phyloP scores from a whole-genome alignment of 139 green algal species.

The Limnomonas spitsbergensis region DNA sequence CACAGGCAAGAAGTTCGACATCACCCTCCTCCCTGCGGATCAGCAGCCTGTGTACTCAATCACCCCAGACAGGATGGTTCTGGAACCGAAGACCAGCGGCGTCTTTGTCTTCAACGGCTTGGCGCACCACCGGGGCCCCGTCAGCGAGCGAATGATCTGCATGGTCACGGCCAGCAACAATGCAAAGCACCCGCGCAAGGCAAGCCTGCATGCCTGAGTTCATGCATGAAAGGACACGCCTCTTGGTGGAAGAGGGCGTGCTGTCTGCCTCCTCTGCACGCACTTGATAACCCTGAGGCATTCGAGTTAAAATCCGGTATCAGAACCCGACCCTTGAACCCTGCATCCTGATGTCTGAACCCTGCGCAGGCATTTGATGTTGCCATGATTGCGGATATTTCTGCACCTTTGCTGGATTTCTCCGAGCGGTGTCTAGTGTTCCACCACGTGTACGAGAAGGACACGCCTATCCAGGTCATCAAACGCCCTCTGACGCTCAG shows the following conservation, averaged over 20 bases:
- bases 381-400: conserved; percentile 41
- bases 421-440: conserved; percentile 55
- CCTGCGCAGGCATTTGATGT: conserved; percentile 41
- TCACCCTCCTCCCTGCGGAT: conserved; percentile 36
- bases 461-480: conserved; percentile 26
- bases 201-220: too few relatives aligned
- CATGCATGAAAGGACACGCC: too few relatives aligned
- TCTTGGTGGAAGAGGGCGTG: too few relatives aligned
- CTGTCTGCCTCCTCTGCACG: too few relatives aligned
- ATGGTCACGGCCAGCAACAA: conserved; percentile 18
- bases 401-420: conserved; percentile 65
- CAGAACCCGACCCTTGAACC: too few relatives aligned
- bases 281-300: too few relatives aligned
- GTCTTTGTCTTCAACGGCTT: conserved; percentile 55
- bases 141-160: conserved; percentile 55
- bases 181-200: conserved; percentile 17
- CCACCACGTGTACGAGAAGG: conserved; percentile 52
- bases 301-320: too few relatives aligned
- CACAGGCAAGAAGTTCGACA: conserved; percentile 42
- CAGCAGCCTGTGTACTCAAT: conserved; percentile 58
- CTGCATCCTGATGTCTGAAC: too few relatives aligned
- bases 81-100: conserved; percentile 48
- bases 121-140: conserved; percentile 22
- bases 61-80: conserved; percentile 34
- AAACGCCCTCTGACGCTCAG: conserved; percentile 30